These are phyloP conservation scores for Psilocybe tampanensis DNA, from an alignment of 768 basidiomycete genomes.

Conservation along the genomic window DNA sequence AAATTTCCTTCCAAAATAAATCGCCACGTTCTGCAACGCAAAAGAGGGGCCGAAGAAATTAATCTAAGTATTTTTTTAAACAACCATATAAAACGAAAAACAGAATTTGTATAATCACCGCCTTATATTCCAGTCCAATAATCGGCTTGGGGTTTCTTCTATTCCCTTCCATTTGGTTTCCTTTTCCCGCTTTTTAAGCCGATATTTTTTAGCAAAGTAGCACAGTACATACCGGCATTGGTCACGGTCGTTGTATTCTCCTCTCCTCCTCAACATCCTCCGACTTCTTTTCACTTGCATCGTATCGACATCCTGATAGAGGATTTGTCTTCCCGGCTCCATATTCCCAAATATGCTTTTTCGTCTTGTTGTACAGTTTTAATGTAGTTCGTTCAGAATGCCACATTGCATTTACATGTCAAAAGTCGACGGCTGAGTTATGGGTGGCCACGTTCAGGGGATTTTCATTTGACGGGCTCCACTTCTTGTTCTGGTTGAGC, in stretches of 20 bases:
- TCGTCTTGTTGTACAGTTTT: neutral
- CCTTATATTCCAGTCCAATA: conserved; percentile 1
- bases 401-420: too few species aligned
- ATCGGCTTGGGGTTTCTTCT: neutral
- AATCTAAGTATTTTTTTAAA: neutral
- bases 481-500: too few species aligned
- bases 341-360: neutral
- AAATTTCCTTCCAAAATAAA: too few species aligned
- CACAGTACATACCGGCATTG: neutral
- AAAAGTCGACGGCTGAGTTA: too few species aligned
- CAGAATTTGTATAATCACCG: conserved; percentile 13
- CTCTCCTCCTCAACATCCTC: too few species aligned
- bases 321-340: too few species aligned
- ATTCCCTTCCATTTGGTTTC: neutral
- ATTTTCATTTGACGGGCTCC: too few species aligned
- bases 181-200: neutral
- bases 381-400: too few species aligned
- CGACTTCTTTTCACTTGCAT: neutral
- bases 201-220: neutral
- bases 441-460: too few species aligned
- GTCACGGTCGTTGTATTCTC: too few species aligned
- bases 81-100: too few species aligned
- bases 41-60: conserved; percentile 1
- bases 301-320: neutral
- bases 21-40: neutral